Evolutionary conservation across 768 basidiomycete species (phyloP).

Genomic region (Baorangia bicolor): DNA sequence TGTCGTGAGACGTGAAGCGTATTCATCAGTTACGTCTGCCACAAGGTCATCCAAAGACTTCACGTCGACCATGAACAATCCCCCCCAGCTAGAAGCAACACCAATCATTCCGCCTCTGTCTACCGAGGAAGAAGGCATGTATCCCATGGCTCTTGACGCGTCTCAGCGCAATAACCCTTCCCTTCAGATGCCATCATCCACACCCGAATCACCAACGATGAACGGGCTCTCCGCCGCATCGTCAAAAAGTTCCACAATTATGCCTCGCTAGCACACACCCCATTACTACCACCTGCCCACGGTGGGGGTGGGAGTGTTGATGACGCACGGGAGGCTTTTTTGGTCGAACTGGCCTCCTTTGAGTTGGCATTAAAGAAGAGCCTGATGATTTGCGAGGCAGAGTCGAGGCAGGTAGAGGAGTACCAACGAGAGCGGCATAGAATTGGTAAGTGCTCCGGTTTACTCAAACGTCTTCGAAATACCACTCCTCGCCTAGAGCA

Average conservation of each 20-base stretch:
- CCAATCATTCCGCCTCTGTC: conserved; percentile 45
- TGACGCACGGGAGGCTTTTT: conserved; percentile 76
- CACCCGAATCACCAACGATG: conserved; percentile 79
- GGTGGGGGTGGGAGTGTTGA: conserved; percentile 41
- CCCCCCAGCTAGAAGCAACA: conserved; percentile 8
- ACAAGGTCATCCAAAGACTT: neutral
- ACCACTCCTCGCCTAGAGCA: conserved; percentile 43
- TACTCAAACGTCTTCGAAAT: neutral
- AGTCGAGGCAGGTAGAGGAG: conserved; percentile 81
- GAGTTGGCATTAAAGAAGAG: conserved; percentile 75
- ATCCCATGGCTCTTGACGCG: conserved; percentile 8
- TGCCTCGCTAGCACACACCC: conserved; percentile 52
- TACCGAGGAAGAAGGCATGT: conserved; percentile 61
- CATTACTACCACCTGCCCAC: conserved; percentile 36
- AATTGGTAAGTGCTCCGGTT: conserved; percentile 55
- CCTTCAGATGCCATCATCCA: conserved; percentile 72
- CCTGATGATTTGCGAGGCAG: conserved; percentile 81
- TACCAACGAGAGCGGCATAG: conserved; percentile 70
- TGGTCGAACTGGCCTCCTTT: conserved; percentile 77
- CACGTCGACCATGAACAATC: conserved; percentile 8
- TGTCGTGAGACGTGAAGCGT: neutral
- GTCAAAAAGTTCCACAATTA: conserved; percentile 83
- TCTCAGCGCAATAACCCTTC: conserved; percentile 8
- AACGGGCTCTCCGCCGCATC: conserved; percentile 72
- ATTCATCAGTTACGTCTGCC: neutral